A percentile compares a stretch with the other conserved stretches of the same genome.
phyloP scores from a whole-genome alignment of 2,329 filamentous ascomycete species.

The Lomentospora prolificans region DNA sequence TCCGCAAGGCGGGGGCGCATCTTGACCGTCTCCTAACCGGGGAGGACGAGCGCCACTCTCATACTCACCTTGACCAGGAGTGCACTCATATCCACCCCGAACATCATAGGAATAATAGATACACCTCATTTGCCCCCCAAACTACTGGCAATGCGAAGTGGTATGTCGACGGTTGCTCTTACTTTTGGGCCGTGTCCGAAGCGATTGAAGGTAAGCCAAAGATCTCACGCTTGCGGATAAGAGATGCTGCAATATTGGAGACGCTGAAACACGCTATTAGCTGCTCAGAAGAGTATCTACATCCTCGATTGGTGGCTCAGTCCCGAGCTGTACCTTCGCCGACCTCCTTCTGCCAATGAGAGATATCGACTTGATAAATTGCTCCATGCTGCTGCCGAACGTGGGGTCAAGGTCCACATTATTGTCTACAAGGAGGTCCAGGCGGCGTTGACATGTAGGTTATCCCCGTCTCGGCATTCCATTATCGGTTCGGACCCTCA shows the following conservation, averaged over 20 bases:
- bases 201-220: conserved; percentile 55
- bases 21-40: conserved; percentile 19
- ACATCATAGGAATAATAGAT: conserved; percentile 40
- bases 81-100: conserved; percentile 31
- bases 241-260: neutral
- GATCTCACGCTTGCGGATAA: neutral
- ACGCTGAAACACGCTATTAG: conserved; percentile 22
- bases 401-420: conserved; percentile 74
- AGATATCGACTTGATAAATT: conserved; percentile 76
- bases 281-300: conserved; percentile 67
- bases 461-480: conserved; percentile 8
- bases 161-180: conserved; percentile 76
- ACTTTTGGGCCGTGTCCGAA: conserved; percentile 76
- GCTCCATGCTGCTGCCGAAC: conserved; percentile 70
- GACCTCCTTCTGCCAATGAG: conserved; percentile 73
- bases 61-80: conserved; percentile 29
- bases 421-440: conserved; percentile 91
- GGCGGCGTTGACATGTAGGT: conserved; percentile 68
- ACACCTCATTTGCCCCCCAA: conserved; percentile 62
- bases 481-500: neutral
- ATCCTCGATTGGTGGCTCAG: conserved; percentile 89
- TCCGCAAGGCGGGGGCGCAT: conserved; percentile 33
- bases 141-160: conserved; percentile 71
- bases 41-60: conserved; percentile 34
- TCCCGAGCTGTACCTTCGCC: conserved; percentile 77